Evolutionary conservation across 805 yeast genomes (phyloP), one percentile per base, ranked within the genome.

Genomic region (Candida caryicola): DNA sequence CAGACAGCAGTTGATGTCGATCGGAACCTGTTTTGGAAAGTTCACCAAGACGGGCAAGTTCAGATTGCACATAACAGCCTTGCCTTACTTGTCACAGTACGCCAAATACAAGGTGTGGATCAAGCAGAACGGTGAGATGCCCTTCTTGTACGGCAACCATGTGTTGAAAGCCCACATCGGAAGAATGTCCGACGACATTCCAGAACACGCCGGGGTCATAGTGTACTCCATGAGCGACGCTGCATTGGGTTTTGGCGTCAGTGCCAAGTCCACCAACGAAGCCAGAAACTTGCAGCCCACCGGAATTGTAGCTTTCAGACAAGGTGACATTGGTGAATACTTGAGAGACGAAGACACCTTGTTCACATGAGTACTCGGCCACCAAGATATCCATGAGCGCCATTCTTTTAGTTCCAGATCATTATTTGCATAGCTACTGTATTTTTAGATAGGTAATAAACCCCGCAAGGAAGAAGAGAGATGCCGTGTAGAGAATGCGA

Each of bases 61-160:
- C 71, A 79, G 96, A 65, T 71, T 93, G 49, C 99, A 93, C 61
- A 82, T 93, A 45, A 93, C 99, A n/a, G 75, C 96, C 3, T 73
- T 93, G 46, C 81, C 85, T 33, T 76, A 86, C 45, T 67, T 93
- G 40, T 83, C 95, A 2, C 83, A 86, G 52, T 82, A 83, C 59
- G 97, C 99, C 34, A 86, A 85, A 61, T 89, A 82, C 69, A 93
- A 91, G 66, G 73, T 93, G 29, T 93, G 99, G 99, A 87, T 93
- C 64, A 93, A 93, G 63, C 81, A 80, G 36, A 93, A 93, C 58
- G 99, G 99, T 53, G 99, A 93, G 65, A 93, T 93, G 99, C 98
- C 99, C 10, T 93, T 84, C 60, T 67, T 93, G 48, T 93, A 93
- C 54, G 99, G 99, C 26, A 93, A 93, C 69, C 96, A 93, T 61